Conservation (phyloP, 352 stramenopile species). For the Phytophthora chlamydospora region DNA sequence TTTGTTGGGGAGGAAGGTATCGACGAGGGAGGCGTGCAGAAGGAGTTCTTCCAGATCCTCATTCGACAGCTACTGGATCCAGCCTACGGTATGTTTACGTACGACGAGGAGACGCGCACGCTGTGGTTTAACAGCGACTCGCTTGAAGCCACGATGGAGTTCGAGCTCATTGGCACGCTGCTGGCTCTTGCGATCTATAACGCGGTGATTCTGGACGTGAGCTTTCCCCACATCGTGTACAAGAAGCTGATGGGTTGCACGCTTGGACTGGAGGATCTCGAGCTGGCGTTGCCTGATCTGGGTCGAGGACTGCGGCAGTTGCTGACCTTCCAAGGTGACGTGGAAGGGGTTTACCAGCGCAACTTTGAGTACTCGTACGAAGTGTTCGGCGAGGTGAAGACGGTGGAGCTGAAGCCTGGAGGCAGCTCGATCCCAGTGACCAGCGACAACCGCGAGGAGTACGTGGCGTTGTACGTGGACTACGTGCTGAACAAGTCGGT, state of each 20-base stretch:
- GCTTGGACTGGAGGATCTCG: slow-evolving; percentile 64
- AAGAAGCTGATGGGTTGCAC: slow-evolving; percentile 77
- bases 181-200: slow-evolving; percentile 88
- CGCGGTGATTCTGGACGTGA: slow-evolving; percentile 80
- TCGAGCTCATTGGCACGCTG: slow-evolving; percentile 85
- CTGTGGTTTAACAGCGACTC: slow-evolving; percentile 88
- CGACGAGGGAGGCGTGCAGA: slow-evolving; percentile 81
- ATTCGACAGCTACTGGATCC: slow-evolving; percentile 77
- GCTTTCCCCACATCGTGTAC: slow-evolving; percentile 84
- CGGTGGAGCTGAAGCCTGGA: slow-evolving; percentile 71
- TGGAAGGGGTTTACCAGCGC: slow-evolving; percentile 71
- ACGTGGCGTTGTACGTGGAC: slow-evolving; percentile 76
- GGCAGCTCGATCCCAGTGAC: slow-evolving; percentile 69
- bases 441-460: slow-evolving; percentile 70
- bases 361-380: slow-evolving; percentile 87
- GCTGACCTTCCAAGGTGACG: slow-evolving; percentile 69
- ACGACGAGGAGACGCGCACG: slow-evolving; percentile 70
- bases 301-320: slow-evolving; percentile 71
- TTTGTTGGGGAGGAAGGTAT: slow-evolving; percentile 86
- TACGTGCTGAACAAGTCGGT: slow-evolving; percentile 72
- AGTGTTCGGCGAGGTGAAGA: slow-evolving; percentile 82
- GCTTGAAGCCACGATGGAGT: slow-evolving; percentile 84
- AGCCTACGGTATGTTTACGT: slow-evolving; percentile 81
- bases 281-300: slow-evolving; percentile 59
- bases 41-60: slow-evolving; percentile 88